Evolutionary conservation across 345 rosid species (phyloP).

Genomic region (Eucalyptus fibrosa): DNA sequence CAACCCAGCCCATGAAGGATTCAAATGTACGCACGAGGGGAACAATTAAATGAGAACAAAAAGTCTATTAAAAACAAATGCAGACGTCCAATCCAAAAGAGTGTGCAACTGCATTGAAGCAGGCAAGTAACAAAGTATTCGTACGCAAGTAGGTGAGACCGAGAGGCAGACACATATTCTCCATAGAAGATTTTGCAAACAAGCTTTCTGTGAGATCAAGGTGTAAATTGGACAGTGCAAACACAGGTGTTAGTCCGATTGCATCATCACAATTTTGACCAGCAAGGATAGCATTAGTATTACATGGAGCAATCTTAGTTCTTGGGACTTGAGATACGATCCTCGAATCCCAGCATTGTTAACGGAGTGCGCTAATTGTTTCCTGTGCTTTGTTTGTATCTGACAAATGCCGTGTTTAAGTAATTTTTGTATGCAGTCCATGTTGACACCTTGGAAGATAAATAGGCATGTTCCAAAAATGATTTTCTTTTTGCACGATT

Average conservation of each 20-base stretch:
- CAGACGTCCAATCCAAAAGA: neutral
- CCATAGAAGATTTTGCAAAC: neutral
- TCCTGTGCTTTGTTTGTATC: neutral
- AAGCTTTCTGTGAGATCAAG: neutral
- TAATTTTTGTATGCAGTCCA: neutral
- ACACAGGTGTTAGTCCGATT: neutral
- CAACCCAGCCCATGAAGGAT: neutral
- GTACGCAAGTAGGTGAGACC: neutral
- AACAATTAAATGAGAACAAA: neutral
- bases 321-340: neutral
- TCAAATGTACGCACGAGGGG: neutral
- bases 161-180: neutral
- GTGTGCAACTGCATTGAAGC: neutral
- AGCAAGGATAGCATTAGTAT: neutral
- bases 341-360: neutral
- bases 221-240: neutral
- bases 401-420: neutral
- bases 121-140: neutral
- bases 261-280: neutral
- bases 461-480: neutral
- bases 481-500: neutral
- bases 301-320: neutral
- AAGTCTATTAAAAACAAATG: neutral
- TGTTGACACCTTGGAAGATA: neutral
- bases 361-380: neutral